Evolutionary conservation across 306 rosid genomes (phyloP).

Genomic region (Prosopis cineraria): DNA sequence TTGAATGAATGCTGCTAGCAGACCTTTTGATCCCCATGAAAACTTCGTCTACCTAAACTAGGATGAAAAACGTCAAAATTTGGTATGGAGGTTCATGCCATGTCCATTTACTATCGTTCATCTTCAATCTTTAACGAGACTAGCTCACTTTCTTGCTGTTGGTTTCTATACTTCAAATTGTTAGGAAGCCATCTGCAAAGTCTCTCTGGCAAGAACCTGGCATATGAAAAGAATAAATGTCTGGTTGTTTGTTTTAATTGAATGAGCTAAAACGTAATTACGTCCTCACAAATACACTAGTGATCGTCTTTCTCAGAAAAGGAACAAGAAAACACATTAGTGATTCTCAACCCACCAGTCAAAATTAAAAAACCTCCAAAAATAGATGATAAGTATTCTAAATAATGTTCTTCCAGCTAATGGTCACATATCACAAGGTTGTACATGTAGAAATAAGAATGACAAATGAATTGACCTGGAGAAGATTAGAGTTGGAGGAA

Average conservation of each 20-base stretch:
- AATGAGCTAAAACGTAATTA: constrained; percentile 1
- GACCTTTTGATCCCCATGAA: constrained; percentile 27
- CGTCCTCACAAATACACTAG: neutral
- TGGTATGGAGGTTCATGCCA: constrained; percentile 29
- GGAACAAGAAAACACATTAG: neutral
- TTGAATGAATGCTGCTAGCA: neutral
- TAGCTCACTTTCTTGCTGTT: constrained; percentile 79
- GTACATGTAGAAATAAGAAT: neutral
- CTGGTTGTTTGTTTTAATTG: constrained; percentile 19
- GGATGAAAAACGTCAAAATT: constrained; percentile 22
- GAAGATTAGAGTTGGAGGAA: constrained; percentile 20
- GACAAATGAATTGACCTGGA: neutral
- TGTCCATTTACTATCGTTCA: constrained; percentile 44
- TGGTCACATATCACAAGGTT: neutral
- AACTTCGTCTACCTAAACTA: constrained; percentile 22
- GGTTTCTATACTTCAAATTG: constrained; percentile 65
- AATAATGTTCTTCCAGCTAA: neutral
- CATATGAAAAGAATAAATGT: constrained; percentile 1
- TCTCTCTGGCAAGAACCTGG: constrained; percentile 88
- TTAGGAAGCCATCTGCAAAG: constrained; percentile 73
- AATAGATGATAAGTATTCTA: neutral
- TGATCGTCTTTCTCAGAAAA: neutral
- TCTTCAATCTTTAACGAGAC: constrained; percentile 59
- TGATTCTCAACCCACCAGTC: neutral
- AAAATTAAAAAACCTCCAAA: neutral